Percentiles rank a stretch among this genome's conserved stretches.
Evolutionary conservation across 768 basidiomycete genomes (phyloP).

Genomic region (Mycena filopes): DNA sequence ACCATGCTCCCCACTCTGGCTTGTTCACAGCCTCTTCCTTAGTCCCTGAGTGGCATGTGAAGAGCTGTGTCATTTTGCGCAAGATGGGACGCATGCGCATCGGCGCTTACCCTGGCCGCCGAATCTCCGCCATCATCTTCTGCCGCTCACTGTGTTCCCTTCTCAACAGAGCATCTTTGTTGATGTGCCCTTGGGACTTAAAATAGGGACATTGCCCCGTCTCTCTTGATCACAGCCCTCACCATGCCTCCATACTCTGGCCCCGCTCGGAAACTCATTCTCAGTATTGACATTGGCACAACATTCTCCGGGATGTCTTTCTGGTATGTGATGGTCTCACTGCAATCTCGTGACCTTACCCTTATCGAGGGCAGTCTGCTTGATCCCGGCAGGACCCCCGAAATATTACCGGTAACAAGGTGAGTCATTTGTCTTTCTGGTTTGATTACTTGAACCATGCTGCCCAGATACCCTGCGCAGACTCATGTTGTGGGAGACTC

Average conservation of each 20-base stretch:
- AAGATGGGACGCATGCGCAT: too few relatives aligned
- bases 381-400: conserved; percentile 9
- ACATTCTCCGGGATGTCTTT: conserved; percentile 54
- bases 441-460: not conserved
- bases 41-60: too few relatives aligned
- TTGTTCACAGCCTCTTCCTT: too few relatives aligned
- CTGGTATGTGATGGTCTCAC: not conserved
- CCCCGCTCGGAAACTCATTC: conserved; percentile 45
- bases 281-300: conserved; percentile 54
- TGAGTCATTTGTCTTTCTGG: not conserved
- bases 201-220: too few relatives aligned
- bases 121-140: too few relatives aligned
- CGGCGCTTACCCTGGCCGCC: too few relatives aligned
- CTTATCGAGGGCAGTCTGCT: conserved; percentile 17
- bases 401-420: conserved; percentile 23
- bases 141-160: too few relatives aligned
- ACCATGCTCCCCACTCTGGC: too few relatives aligned
- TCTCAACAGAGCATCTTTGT: too few relatives aligned
- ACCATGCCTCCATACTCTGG: conserved; percentile 47
- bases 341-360: too few relatives aligned
- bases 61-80: too few relatives aligned
- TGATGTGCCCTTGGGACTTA: too few relatives aligned
- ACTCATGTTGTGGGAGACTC: conserved; percentile 55
- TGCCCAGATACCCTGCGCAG: conserved; percentile 56
- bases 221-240: not conserved